Conservation (phyloP, 768 basidiomycete species). For the Omphalotus guepiniiformis region DNA sequence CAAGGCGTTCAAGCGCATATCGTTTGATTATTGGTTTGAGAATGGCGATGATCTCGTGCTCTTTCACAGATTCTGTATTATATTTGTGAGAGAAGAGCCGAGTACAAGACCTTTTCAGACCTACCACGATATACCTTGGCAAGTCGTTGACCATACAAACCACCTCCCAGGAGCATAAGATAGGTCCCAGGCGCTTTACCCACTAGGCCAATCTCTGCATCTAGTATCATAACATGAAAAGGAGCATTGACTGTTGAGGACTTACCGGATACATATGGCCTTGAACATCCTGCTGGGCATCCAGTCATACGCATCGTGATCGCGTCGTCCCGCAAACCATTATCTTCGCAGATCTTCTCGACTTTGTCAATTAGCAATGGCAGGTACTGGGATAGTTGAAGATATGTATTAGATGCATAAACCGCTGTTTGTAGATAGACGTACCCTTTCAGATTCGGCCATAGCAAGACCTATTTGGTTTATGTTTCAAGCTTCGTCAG, state of each 20-base stretch:
- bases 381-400: slow-evolving; percentile 82
- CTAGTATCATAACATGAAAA: background rate
- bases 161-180: slow-evolving; percentile 93
- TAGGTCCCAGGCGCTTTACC: slow-evolving; percentile 95
- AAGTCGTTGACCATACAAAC: slow-evolving; percentile 89
- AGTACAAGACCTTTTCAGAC: slow-evolving; percentile 8
- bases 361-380: slow-evolving; percentile 92
- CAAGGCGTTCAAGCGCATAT: slow-evolving; percentile 81
- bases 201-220: slow-evolving; percentile 91
- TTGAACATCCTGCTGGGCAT: slow-evolving; percentile 90
- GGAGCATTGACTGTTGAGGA: slow-evolving; percentile 12
- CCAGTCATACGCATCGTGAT: slow-evolving; percentile 99
- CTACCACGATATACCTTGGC: slow-evolving; percentile 93
- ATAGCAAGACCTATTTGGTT: slow-evolving; percentile 30
- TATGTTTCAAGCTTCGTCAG: slow-evolving; percentile 12
- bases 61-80: slow-evolving; percentile 81
- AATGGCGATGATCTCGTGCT: slow-evolving; percentile 88
- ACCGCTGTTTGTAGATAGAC: slow-evolving; percentile 18
- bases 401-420: background rate
- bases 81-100: background rate
- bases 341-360: slow-evolving; percentile 91
- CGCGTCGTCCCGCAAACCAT: slow-evolving; percentile 87
- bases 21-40: slow-evolving; percentile 91
- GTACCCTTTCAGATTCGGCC: slow-evolving; percentile 52
- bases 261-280: slow-evolving; percentile 87